Evolutionary conservation across 83 land plant genomes (phyloP).

Genomic region (Isoetes engelmannii): DNA sequence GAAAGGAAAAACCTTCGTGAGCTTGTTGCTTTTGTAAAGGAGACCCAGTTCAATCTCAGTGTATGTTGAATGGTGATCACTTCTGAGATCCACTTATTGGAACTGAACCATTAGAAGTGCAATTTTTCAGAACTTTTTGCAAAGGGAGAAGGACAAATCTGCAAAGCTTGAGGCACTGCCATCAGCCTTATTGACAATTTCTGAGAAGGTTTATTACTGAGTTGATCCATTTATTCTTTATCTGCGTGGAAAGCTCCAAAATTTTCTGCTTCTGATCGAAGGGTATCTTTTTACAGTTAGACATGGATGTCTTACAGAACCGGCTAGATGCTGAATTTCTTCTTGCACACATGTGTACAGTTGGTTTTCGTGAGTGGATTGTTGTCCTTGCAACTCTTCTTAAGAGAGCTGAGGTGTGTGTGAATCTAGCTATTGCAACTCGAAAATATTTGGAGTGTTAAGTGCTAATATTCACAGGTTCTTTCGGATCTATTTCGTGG

Average conservation of each 20-base stretch:
- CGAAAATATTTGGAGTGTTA: no score
- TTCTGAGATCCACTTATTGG: background rate
- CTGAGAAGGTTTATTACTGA: slow-evolving; percentile 65
- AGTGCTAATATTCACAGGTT: no score
- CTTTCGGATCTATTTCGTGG: no score
- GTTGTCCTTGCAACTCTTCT: slow-evolving; percentile 96
- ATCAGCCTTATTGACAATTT: slow-evolving; percentile 78
- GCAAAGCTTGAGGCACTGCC: slow-evolving; percentile 91
- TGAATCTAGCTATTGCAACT: no score
- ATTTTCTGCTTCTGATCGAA: no score
- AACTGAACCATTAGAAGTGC: background rate
- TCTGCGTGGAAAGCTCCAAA: no score
- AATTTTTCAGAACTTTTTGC: slow-evolving; percentile 67
- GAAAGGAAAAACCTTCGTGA: slow-evolving; percentile 84
- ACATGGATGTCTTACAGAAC: slow-evolving; percentile 78
- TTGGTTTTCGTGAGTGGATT: slow-evolving; percentile 97
- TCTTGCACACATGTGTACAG: slow-evolving; percentile 94
- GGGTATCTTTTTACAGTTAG: slow-evolving; percentile 41
- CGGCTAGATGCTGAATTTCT: slow-evolving; percentile 94
- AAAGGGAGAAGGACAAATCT: slow-evolving; percentile 62
- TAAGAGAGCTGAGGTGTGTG: slow-evolving; percentile 70
- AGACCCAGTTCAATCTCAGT: slow-evolving; percentile 96
- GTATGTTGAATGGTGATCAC: slow-evolving; percentile 30
- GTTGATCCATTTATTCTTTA: no score
- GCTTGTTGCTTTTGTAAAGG: slow-evolving; percentile 97